These are phyloP conservation scores for Tetrapisispora phaffii DNA, from an alignment of 805 yeast species.

Conservation along the genomic window DNA sequence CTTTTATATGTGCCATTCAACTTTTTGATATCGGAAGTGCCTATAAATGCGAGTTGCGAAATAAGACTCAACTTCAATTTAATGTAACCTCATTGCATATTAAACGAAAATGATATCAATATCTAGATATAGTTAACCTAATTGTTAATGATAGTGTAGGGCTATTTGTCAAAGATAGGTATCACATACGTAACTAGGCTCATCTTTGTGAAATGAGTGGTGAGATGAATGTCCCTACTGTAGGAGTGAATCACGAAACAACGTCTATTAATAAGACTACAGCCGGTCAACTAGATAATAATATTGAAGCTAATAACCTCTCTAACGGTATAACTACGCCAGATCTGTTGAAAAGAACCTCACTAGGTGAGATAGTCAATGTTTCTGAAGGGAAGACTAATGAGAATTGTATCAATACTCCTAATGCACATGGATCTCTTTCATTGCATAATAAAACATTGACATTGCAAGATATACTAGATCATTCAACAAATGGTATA, in stretches of 20 bases:
- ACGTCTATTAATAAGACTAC: too few species aligned
- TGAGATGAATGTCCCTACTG: too few species aligned
- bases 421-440: not conserved
- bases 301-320: not conserved
- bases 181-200: too few species aligned
- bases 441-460: not conserved
- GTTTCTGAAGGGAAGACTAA: not conserved
- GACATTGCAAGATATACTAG: slow-evolving; percentile 1
- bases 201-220: too few species aligned
- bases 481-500: not conserved
- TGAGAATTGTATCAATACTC: not conserved
- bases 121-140: too few species aligned
- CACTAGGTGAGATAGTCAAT: not conserved
- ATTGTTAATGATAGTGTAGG: too few species aligned
- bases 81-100: too few species aligned
- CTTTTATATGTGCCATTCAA: not conserved
- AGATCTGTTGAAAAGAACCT: not conserved
- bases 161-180: too few species aligned
- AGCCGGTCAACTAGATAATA: too few species aligned
- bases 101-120: too few species aligned
- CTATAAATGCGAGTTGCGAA: not conserved
- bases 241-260: too few species aligned
- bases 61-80: not conserved
- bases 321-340: not conserved
- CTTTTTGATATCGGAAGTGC: not conserved